Evolutionary conservation across 805 yeast species (phyloP).

Genomic region (Candida arabinofermentans): DNA sequence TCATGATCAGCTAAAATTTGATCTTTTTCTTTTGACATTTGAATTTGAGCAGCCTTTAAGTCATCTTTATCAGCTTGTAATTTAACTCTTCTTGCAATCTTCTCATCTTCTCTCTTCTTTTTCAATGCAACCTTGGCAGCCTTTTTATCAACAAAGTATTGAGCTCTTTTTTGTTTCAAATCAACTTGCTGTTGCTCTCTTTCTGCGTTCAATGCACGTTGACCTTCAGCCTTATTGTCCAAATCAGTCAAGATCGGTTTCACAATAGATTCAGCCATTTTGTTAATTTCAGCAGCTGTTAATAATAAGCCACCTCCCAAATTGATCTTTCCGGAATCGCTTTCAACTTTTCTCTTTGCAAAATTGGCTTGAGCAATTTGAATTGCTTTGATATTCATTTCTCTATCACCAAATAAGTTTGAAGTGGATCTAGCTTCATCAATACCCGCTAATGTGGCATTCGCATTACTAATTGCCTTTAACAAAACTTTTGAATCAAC

Average conservation of each 20-base stretch:
- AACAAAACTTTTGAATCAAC: constrained; percentile 42
- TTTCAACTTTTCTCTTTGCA: constrained; percentile 44
- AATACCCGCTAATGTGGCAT: constrained; percentile 25
- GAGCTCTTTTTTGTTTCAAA: constrained; percentile 38
- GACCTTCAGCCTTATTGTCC: constrained; percentile 61
- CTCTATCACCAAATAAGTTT: constrained; percentile 26
- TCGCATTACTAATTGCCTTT: constrained; percentile 50
- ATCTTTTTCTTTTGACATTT: constrained; percentile 35
- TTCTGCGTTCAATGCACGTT: constrained; percentile 53
- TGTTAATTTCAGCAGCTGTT: constrained; percentile 70
- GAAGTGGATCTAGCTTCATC: constrained; percentile 23
- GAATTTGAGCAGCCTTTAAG: constrained; percentile 42
- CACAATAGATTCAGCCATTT: constrained; percentile 75
- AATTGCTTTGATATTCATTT: constrained; percentile 63
- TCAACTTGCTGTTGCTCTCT: constrained; percentile 37
- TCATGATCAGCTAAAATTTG: constrained; percentile 41
- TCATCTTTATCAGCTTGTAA: constrained; percentile 46
- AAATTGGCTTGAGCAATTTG: constrained; percentile 69
- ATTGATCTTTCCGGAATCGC: constrained; percentile 53
- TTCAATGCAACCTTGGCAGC: constrained; percentile 35
- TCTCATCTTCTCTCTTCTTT: constrained; percentile 29
- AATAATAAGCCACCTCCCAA: constrained; percentile 87
- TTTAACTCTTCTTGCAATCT: constrained; percentile 39
- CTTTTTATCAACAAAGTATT: constrained; percentile 34
- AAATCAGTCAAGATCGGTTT: constrained; percentile 80